Percentiles rank a stretch among this genome's conserved stretches.
phyloP scores from a whole-genome alignment of 2,329 filamentous ascomycete species.

The Epichloe scottii region DNA sequence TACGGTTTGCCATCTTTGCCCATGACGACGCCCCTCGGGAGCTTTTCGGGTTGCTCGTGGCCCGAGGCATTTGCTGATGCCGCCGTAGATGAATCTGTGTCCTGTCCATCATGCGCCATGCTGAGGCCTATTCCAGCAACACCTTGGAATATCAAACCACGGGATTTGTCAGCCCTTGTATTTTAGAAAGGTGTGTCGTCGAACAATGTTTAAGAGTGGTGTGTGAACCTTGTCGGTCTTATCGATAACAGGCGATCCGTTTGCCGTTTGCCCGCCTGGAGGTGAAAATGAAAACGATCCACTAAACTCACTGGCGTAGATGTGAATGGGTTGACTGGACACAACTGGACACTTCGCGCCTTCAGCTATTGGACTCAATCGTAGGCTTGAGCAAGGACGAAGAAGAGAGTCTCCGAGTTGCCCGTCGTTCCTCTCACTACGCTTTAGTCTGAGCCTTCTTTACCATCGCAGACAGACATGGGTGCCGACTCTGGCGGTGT shows the following conservation, averaged over 20 bases:
- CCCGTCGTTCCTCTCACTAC: not conserved
- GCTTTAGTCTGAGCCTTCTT: not conserved
- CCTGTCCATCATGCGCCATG: constrained; percentile 27
- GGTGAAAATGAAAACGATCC: not conserved
- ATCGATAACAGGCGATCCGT: too few relatives aligned
- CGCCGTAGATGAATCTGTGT: constrained; percentile 14
- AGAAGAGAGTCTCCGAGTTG: not conserved
- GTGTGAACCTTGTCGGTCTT: too few relatives aligned
- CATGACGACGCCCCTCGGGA: constrained; percentile 61
- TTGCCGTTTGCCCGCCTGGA: not conserved
- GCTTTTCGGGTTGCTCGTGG: constrained; percentile 33
- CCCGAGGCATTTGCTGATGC: constrained; percentile 9
- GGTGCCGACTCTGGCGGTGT: not conserved
- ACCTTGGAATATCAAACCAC: not conserved
- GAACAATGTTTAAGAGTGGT: too few relatives aligned
- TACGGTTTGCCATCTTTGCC: constrained; percentile 79
- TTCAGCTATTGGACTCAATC: not conserved
- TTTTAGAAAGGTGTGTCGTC: not conserved
- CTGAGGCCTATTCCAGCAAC: not conserved
- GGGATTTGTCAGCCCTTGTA: not conserved
- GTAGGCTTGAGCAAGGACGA: not conserved
- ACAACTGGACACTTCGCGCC: not conserved
- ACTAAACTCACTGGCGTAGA: not conserved
- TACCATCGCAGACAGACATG: not conserved
- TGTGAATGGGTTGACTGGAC: not conserved